A percentile compares a stretch with the other conserved stretches of the same genome.
Evolutionary conservation across 257 asterid genomes (phyloP).

Genomic region (Voacanga thouarsii): DNA sequence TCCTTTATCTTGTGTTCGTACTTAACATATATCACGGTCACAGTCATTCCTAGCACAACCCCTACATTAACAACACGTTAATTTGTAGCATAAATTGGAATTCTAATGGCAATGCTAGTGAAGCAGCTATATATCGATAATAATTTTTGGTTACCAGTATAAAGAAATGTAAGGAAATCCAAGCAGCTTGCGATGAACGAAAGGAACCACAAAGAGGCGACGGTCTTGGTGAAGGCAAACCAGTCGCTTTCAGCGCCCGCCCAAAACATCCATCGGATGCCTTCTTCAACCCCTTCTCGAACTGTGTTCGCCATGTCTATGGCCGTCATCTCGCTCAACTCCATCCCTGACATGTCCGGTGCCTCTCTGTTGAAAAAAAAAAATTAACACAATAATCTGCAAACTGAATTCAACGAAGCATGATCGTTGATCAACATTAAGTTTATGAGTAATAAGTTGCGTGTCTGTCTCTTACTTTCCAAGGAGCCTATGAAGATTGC

Average conservation of each 20-base stretch:
- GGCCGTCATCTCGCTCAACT: slow-evolving; percentile 43
- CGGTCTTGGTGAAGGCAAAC: slow-evolving; percentile 42
- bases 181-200: slow-evolving; percentile 34
- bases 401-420: not conserved
- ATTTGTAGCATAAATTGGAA: no score
- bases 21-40: slow-evolving; percentile 43
- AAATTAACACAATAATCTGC: not conserved
- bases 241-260: slow-evolving; percentile 47
- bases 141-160: slow-evolving; percentile 32
- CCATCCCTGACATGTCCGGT: slow-evolving; percentile 42
- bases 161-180: slow-evolving; percentile 47
- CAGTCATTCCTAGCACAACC: slow-evolving; percentile 34
- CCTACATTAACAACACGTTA: slow-evolving; percentile 28
- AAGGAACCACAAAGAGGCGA: slow-evolving; percentile 26
- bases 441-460: not conserved
- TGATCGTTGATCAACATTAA: no score
- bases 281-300: slow-evolving; percentile 29
- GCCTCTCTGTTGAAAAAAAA: slow-evolving; percentile 38
- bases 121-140: not conserved
- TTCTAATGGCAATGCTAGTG: not conserved
- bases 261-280: slow-evolving; percentile 37
- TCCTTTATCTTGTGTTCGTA: slow-evolving; percentile 42
- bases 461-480: slow-evolving; percentile 33
- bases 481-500: slow-evolving; percentile 43
- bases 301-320: slow-evolving; percentile 28